Evolutionary conservation across 352 stramenopile species (phyloP).

Genomic region (Globisporangium emineosum): DNA sequence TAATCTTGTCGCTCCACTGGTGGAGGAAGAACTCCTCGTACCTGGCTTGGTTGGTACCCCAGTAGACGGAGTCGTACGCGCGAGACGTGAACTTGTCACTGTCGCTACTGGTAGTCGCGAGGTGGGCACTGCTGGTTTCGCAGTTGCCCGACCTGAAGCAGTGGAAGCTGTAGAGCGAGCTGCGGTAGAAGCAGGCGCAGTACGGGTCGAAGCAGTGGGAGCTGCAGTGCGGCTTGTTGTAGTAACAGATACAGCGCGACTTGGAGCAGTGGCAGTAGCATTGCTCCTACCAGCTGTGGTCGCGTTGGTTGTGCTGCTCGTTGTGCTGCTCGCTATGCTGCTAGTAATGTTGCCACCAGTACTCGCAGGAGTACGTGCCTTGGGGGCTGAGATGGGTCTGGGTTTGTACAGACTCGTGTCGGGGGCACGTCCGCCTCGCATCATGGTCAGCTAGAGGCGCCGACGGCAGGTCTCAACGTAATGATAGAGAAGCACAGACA

Average conservation of each 20-base stretch:
- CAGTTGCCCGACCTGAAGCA: background rate
- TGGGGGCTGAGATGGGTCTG: conserved; percentile 9
- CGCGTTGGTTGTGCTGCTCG: background rate
- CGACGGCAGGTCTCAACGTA: background rate
- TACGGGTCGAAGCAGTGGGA: background rate
- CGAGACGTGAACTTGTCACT: background rate
- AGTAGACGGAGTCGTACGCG: background rate
- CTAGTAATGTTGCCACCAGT: background rate
- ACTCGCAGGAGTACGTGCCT: background rate
- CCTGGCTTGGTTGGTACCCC: background rate
- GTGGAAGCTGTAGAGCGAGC: background rate
- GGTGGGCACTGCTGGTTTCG: background rate
- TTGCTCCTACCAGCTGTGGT: background rate
- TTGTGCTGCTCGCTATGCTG: background rate
- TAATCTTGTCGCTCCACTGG: background rate
- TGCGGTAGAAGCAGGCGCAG: background rate
- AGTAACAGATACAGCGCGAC: background rate
- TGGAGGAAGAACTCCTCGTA: background rate
- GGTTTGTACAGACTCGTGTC: conserved; percentile 17
- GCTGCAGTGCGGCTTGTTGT: background rate
- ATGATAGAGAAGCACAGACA: background rate
- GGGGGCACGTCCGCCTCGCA: background rate
- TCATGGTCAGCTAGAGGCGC: conserved; percentile 7
- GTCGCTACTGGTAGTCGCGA: background rate
- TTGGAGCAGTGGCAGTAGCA: too few relatives aligned